Conservation (phyloP, 148 eudicot genomes). For the Polygonum maritimum region DNA sequence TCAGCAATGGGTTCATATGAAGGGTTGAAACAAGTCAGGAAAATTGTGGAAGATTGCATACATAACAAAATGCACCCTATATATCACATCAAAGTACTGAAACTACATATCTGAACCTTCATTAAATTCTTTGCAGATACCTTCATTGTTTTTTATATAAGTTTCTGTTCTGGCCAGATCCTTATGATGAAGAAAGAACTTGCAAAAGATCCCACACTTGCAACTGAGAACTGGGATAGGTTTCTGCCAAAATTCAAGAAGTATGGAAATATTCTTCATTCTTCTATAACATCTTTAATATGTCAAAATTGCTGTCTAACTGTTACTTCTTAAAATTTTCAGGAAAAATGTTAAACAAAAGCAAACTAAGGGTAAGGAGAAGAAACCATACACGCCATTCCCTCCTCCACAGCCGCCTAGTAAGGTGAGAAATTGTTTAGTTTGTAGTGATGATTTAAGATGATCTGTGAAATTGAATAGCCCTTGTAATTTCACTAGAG, state of each 20-base stretch:
- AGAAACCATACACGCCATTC: conserved; percentile 88
- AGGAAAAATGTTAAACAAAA: conserved; percentile 95
- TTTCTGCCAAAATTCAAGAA: conserved; percentile 87
- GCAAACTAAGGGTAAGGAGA: conserved; percentile 74
- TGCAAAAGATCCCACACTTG: conserved; percentile 78
- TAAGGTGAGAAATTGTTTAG: conserved; percentile 41
- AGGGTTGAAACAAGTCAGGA: conserved; percentile 90
- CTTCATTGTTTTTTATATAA: background rate
- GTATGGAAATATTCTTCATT: conserved; percentile 28
- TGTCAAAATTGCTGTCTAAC: background rate
- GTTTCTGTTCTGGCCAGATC: conserved; percentile 25
- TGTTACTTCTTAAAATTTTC: conserved; percentile 11
- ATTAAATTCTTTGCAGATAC: background rate
- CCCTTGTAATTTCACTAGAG: background rate
- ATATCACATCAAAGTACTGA: conserved; percentile 57
- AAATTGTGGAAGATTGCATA: conserved; percentile 83
- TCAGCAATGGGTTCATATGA: conserved; percentile 94
- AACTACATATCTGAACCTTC: background rate
- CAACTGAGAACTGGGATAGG: conserved; percentile 90
- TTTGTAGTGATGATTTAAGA: no score
- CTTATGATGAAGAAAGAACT: conserved; percentile 89
- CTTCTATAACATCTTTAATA: background rate
- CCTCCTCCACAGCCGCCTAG: conserved; percentile 95
- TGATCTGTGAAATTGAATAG: background rate
- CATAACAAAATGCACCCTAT: conserved; percentile 87